Evolutionary conservation across 495 filamentous ascomycete species (phyloP).

Genomic region (Venustampulla echinocandica): DNA sequence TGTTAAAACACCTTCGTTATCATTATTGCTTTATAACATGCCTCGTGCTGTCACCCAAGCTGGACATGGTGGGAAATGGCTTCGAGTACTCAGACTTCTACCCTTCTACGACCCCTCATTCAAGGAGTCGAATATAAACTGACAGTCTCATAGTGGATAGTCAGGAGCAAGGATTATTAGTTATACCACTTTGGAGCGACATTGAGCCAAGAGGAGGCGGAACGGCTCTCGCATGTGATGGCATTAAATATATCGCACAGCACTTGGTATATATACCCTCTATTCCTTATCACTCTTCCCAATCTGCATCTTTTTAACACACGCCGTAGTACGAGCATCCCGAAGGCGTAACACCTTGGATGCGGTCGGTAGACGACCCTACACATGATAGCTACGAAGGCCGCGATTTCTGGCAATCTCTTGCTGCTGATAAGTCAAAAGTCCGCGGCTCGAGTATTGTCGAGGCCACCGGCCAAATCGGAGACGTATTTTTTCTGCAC

Average conservation of each 20-base stretch:
- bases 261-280: constrained; percentile 31
- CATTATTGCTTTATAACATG: no score
- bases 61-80: neutral
- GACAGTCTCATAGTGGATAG: constrained; percentile 44
- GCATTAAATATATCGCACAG: constrained; percentile 47
- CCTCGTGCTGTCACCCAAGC: no score
- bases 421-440: constrained; percentile 30
- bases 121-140: neutral
- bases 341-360: constrained; percentile 58
- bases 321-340: constrained; percentile 44
- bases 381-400: constrained; percentile 33
- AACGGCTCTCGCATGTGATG: constrained; percentile 56
- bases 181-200: constrained; percentile 63
- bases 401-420: constrained; percentile 45
- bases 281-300: neutral
- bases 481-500: constrained; percentile 63
- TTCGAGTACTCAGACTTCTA: neutral
- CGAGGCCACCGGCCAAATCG: constrained; percentile 54
- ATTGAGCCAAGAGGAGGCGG: constrained; percentile 54
- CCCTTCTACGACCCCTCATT: neutral
- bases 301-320: neutral
- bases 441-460: constrained; percentile 42
- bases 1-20: no score
- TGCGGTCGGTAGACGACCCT: constrained; percentile 40
- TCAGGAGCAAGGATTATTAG: constrained; percentile 61